Conservation (phyloP, 1,284 basidiomycete genomes). For the Phlebopus sp. region DNA sequence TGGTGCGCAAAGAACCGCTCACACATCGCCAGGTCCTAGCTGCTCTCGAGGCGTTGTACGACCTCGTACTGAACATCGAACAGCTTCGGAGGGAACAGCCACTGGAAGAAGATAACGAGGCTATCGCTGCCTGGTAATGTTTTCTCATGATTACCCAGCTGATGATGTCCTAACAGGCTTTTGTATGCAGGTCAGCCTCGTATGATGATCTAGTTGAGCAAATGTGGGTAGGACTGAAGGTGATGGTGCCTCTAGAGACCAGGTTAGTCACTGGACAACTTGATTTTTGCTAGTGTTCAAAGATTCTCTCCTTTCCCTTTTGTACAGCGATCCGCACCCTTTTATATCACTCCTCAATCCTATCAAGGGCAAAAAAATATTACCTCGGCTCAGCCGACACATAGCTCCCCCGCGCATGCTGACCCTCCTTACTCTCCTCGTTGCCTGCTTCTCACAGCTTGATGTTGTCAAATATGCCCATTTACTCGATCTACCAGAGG, state of each 20-base stretch:
- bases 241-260: slow-evolving; percentile 89
- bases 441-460: slow-evolving; percentile 91
- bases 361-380: slow-evolving; percentile 90
- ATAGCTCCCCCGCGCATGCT: slow-evolving; percentile 79
- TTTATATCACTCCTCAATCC: slow-evolving; percentile 91
- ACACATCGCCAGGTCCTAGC: slow-evolving; percentile 77
- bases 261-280: slow-evolving; percentile 47
- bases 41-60: slow-evolving; percentile 86
- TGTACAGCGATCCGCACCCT: slow-evolving; percentile 83
- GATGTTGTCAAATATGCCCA: slow-evolving; percentile 83
- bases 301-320: slow-evolving; percentile 5
- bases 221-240: slow-evolving; percentile 81
- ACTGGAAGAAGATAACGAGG: slow-evolving; percentile 54
- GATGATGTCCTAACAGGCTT: slow-evolving; percentile 1
- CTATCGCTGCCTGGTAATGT: slow-evolving; percentile 50
- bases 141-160: background rate
- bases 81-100: slow-evolving; percentile 83
- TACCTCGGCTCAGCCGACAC: slow-evolving; percentile 89
- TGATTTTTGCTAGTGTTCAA: background rate
- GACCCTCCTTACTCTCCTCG: slow-evolving; percentile 86
- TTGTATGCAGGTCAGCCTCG: slow-evolving; percentile 48
- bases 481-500: slow-evolving; percentile 65
- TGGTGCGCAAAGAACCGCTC: slow-evolving; percentile 65
- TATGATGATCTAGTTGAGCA: slow-evolving; percentile 65
- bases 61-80: slow-evolving; percentile 81